These are phyloP conservation scores for Oidiodendron maius DNA, from an alignment of 495 filamentous ascomycete species.

Conservation along the genomic window DNA sequence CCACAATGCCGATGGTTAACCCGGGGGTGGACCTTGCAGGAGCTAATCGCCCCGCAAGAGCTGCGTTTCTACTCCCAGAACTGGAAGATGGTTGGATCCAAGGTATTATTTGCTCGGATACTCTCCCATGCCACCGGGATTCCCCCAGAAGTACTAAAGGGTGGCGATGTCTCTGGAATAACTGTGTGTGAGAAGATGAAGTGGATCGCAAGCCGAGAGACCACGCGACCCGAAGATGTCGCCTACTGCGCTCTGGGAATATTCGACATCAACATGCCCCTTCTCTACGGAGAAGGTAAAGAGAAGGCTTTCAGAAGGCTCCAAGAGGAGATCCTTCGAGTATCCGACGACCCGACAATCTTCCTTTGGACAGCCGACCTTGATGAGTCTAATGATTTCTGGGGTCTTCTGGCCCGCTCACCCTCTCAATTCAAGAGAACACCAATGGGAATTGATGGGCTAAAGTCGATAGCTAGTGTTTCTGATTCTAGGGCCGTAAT, in stretches of 20 bases:
- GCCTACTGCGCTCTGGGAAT: slow-evolving; percentile 15
- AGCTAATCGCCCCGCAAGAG: neutral
- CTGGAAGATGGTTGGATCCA: neutral
- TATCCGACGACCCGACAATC: neutral
- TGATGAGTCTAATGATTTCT: too few species aligned
- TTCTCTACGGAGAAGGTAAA: slow-evolving; percentile 15
- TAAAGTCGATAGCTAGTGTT: too few species aligned
- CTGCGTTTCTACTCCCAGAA: neutral
- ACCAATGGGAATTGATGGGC: too few species aligned
- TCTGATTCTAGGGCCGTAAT: too few species aligned
- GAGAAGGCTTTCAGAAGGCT: slow-evolving; percentile 11
- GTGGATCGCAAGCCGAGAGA: slow-evolving; percentile 2
- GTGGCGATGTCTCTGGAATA: neutral
- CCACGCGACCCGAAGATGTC: slow-evolving; percentile 7
- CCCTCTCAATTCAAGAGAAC: too few species aligned
- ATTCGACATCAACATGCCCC: slow-evolving; percentile 16
- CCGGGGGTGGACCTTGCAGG: neutral
- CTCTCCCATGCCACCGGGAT: neutral
- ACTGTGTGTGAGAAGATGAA: slow-evolving; percentile 7
- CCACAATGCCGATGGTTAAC: neutral
- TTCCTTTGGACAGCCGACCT: too few species aligned
- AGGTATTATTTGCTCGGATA: neutral
- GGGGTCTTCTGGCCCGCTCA: too few species aligned
- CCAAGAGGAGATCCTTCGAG: slow-evolving; percentile 9
- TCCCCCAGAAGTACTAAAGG: neutral